Conservation (phyloP, 1,284 basidiomycete species). For the Austroboletus rostrupii region DNA sequence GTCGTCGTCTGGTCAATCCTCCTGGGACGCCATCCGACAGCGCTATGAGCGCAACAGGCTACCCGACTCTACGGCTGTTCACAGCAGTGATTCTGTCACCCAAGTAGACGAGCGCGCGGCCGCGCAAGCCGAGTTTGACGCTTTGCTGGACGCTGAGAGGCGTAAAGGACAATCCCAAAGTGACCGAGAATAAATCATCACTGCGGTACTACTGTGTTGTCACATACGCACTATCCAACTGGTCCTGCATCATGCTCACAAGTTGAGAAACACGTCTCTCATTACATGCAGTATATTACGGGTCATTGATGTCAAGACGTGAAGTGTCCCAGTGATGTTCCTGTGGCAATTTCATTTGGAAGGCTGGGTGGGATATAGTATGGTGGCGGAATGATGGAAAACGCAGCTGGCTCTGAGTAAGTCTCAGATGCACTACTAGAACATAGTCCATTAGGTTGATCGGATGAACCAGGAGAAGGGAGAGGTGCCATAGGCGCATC, state of each 20-base stretch:
- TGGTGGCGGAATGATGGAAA: constrained; percentile 5
- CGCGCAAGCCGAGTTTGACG: constrained; percentile 57
- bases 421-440: constrained; percentile 10
- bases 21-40: constrained; percentile 66
- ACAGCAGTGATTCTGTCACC: constrained; percentile 4
- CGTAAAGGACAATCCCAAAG: constrained; percentile 26
- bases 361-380: constrained; percentile 9
- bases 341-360: constrained; percentile 7
- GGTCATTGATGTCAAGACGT: constrained; percentile 1
- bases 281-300: constrained; percentile 9
- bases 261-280: background rate
- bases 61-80: constrained; percentile 19
- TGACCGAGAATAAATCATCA: constrained; percentile 6
- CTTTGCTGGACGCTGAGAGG: constrained; percentile 54
- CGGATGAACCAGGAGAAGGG: constrained; percentile 26
- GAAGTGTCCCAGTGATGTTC: constrained; percentile 10
- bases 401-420: constrained; percentile 7
- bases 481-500: constrained; percentile 36
- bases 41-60: constrained; percentile 44
- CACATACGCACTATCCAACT: background rate
- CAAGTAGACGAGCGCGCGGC: constrained; percentile 34
- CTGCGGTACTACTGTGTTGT: background rate
- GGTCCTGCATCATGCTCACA: background rate
- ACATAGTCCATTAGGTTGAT: constrained; percentile 9
- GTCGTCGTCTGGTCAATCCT: constrained; percentile 42